phyloP scores from a whole-genome alignment of 306 rosid species.

The Begonia peltatifolia region DNA sequence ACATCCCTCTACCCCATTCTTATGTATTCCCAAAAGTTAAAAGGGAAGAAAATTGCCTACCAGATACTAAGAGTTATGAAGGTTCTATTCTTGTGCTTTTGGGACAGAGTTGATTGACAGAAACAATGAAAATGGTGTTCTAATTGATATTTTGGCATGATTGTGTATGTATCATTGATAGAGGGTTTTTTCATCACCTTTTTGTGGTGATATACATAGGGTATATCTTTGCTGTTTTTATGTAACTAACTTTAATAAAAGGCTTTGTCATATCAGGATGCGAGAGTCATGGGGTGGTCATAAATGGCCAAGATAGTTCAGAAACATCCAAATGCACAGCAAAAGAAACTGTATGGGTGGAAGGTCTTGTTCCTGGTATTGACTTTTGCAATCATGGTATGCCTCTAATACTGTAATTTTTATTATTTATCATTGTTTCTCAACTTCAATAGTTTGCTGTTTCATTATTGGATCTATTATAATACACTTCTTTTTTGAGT shows the following conservation, averaged over 20 bases:
- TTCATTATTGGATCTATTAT: no score
- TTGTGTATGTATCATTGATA: no score
- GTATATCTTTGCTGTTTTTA: not conserved
- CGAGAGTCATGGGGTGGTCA: constrained; percentile 18
- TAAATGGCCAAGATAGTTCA: constrained; percentile 26
- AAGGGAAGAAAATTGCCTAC: constrained; percentile 22
- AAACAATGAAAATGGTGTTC: constrained; percentile 29
- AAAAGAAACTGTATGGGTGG: constrained; percentile 72
- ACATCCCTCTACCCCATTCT: constrained; percentile 69
- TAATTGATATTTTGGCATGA: not conserved
- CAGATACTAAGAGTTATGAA: constrained; percentile 11
- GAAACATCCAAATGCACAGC: constrained; percentile 18
- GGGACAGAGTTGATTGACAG: constrained; percentile 15
- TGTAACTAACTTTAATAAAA: constrained; percentile 4
- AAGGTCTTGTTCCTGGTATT: constrained; percentile 97
- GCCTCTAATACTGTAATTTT: constrained; percentile 10
- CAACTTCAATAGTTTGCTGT: not conserved
- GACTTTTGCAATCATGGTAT: constrained; percentile 97
- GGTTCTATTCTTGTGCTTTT: constrained; percentile 11
- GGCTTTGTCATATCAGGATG: constrained; percentile 26
- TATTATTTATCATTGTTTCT: not conserved
- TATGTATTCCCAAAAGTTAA: constrained; percentile 69
- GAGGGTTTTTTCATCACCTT: no score
- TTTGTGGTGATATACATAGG: no score
- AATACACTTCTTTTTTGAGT: no score